Conservation (phyloP, 306 rosid genomes). For the Cucumis cinereus region DNA sequence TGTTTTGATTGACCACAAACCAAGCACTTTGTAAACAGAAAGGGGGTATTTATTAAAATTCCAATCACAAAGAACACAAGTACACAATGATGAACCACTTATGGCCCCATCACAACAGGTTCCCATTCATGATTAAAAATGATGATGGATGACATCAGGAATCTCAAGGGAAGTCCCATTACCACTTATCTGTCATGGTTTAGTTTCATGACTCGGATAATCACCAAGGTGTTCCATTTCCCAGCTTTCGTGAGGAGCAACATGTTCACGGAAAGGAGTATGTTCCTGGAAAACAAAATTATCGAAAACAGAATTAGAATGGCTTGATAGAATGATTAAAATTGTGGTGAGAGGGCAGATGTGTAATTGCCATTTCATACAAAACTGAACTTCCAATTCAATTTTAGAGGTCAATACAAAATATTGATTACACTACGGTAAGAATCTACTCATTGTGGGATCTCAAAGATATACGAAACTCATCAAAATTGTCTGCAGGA, state of each 20-base stretch:
- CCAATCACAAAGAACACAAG: constrained; percentile 23
- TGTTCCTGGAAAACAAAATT: constrained; percentile 35
- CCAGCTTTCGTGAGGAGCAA: constrained; percentile 83
- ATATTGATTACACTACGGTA: neutral
- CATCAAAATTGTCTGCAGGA: neutral
- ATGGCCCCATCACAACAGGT: constrained; percentile 38
- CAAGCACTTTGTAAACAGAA: constrained; percentile 16
- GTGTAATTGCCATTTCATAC: neutral
- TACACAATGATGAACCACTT: constrained; percentile 26
- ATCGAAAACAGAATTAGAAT: neutral
- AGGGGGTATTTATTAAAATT: constrained; percentile 18
- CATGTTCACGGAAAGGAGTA: constrained; percentile 49
- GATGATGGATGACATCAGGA: constrained; percentile 39
- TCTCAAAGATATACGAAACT: neutral
- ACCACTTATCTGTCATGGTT: constrained; percentile 26
- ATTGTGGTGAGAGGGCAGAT: neutral
- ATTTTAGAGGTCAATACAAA: neutral
- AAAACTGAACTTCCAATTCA: neutral
- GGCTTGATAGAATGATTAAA: neutral
- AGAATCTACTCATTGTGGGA: neutral
- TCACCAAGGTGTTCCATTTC: constrained; percentile 56
- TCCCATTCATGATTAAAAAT: constrained; percentile 34
- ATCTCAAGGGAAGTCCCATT: constrained; percentile 21
- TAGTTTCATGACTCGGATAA: constrained; percentile 39
- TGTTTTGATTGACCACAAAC: constrained; percentile 25